Evolutionary conservation across 2,329 filamentous ascomycete species (phyloP).

Genomic region (Pyrenochaeta sp.): DNA sequence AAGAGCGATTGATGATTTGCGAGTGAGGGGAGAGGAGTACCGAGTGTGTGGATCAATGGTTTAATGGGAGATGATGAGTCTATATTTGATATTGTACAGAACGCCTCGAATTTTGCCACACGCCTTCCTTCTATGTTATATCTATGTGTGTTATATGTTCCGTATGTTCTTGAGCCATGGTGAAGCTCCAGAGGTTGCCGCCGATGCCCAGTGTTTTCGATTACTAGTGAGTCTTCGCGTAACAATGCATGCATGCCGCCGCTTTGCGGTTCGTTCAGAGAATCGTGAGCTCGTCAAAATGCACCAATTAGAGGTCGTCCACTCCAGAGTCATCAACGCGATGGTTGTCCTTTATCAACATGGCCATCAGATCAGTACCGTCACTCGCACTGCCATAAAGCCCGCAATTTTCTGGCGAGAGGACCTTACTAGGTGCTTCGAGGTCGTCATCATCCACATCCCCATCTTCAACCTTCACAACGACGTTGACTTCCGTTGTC

Average conservation of each 20-base stretch:
- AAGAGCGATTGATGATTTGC: constrained; percentile 40
- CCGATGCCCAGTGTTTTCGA: not conserved
- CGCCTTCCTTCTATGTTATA: not conserved
- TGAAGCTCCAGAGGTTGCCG: not conserved
- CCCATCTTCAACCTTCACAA: not conserved
- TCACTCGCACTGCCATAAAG: constrained; percentile 6
- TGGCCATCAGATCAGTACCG: constrained; percentile 14
- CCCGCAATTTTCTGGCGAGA: not conserved
- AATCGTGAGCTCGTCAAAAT: not conserved
- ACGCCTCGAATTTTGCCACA: not conserved
- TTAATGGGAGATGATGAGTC: not conserved
- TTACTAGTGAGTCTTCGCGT: not conserved
- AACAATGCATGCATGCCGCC: not conserved
- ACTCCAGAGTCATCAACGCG: not conserved
- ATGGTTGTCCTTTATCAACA: constrained; percentile 19
- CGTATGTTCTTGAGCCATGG: not conserved
- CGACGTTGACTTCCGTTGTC: not conserved
- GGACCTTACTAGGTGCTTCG: constrained; percentile 10
- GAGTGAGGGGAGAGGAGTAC: not conserved
- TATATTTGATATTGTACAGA: not conserved
- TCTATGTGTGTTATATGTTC: not conserved
- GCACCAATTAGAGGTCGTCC: not conserved
- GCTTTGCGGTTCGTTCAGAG: not conserved
- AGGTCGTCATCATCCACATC: not conserved
- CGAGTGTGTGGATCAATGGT: not conserved